Evolutionary conservation across 768 basidiomycete genomes (phyloP), one percentile per base, ranked within the genome.

Genomic region (Kwoniella botswanensis): DNA sequence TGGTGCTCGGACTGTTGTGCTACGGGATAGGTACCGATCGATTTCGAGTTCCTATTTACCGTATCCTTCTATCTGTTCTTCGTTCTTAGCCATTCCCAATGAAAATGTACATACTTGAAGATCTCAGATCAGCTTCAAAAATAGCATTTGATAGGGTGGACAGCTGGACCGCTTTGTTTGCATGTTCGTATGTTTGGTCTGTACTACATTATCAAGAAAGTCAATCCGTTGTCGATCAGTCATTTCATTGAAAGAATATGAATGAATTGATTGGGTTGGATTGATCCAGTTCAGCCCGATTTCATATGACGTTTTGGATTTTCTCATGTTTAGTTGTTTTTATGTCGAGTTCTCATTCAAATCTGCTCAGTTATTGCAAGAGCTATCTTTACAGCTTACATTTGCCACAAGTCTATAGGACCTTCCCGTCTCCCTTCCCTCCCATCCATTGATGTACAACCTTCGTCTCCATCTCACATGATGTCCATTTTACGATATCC

Each of bases 291-390:
- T 44, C 59, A 61, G 59, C 59, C 59, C 59, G 13, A 42, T 43
- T 61, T 22, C 35, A 61, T 61, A 61, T 59, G 57, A 59, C 57
- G 57, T 52, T 52, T 52, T 52, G 50, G 35, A 35, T 52, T 21
- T 52, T 52, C 50, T 52, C 4, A 52, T 52, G 21, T 52, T 52
- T 52, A 52, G 4, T 15, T 21, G 17, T 52, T 17, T 52, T 15
- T 21, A 52, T 15, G 11, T 52, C 5, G 1, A 4, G 5, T 35
- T 35, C 35, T 35, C 35, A 35, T 35, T 35, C 35, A 35, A 35
- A 35, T 4, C 7, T 9, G 35, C 35, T 35, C 35, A 26, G 26
- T 26, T 26, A 26, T 26, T 9, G 35, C 35, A 35, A 35, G 35
- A 35, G 7, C 35, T 9, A 35, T 35, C 35, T 35, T 1, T 35